Percentiles rank a stretch among this genome's conserved stretches.
These are phyloP conservation scores for Metarhizium humberi DNA, from an alignment of 2,329 filamentous ascomycete species.

Conservation along the genomic window DNA sequence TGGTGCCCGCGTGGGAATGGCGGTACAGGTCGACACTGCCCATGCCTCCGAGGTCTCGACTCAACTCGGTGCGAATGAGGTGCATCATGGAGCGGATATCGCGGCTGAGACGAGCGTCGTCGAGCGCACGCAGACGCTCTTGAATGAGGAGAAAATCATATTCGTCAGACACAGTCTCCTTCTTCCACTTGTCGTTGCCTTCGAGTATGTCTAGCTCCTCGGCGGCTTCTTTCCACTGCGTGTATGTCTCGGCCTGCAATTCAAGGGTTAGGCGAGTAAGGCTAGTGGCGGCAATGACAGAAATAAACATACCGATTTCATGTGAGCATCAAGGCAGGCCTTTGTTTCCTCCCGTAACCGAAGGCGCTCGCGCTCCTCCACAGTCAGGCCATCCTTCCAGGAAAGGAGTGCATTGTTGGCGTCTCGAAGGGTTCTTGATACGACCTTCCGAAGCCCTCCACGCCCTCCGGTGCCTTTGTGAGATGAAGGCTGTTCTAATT, in stretches of 20 bases:
- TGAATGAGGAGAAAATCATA: conserved; percentile 65
- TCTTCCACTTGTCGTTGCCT: conserved; percentile 75
- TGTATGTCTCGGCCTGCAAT: conserved; percentile 52
- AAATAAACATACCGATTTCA: conserved; percentile 49
- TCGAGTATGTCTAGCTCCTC: conserved; percentile 70
- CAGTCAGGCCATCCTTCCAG: conserved; percentile 43
- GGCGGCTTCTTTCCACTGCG: conserved; percentile 69
- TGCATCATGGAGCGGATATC: conserved; percentile 73
- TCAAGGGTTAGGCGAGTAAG: background rate
- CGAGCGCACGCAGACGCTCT: conserved; percentile 60
- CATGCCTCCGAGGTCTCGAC: conserved; percentile 77
- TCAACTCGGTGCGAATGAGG: conserved; percentile 69
- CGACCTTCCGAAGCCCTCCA: background rate
- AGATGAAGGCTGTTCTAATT: background rate
- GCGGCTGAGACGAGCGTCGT: conserved; percentile 60
- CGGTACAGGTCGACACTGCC: conserved; percentile 74
- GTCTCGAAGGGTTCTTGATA: conserved; percentile 5
- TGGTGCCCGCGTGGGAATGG: conserved; percentile 78
- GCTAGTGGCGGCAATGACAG: too few relatives aligned
- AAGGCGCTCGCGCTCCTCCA: conserved; percentile 37
- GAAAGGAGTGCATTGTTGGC: conserved; percentile 34
- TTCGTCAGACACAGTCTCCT: conserved; percentile 49
- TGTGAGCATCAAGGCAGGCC: conserved; percentile 51
- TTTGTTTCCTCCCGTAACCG: conserved; percentile 46
- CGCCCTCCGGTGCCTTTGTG: background rate